Conservation (phyloP, 257 asterid genomes). For the Solanum ossicruentum region DNA sequence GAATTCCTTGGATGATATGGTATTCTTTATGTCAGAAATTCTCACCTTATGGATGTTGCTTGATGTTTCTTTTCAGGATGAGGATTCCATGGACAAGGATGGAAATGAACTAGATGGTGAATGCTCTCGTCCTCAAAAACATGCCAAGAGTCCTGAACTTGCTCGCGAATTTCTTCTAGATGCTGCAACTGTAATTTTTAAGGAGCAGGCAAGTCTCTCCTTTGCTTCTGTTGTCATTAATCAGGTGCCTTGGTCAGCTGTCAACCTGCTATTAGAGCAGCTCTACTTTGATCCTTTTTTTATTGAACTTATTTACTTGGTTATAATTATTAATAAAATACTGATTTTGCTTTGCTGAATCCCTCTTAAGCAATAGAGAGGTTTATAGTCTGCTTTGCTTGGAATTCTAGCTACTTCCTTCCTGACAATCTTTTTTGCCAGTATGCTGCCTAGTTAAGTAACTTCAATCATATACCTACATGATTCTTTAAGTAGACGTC, state of each 20-base stretch:
- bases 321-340: neutral
- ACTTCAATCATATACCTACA: neutral
- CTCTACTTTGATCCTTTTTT: neutral
- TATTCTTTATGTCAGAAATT: neutral
- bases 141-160: slow-evolving; percentile 99
- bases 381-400: neutral
- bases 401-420: neutral
- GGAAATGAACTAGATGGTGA: slow-evolving; percentile 88
- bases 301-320: neutral
- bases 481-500: neutral
- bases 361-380: neutral
- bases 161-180: slow-evolving; percentile 99
- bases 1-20: neutral
- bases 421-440: neutral
- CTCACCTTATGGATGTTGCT: neutral
- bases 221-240: neutral
- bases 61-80: slow-evolving; percentile 48
- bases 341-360: neutral
- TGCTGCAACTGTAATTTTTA: slow-evolving; percentile 96
- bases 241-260: neutral
- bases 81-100: slow-evolving; percentile 96
- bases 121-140: slow-evolving; percentile 98
- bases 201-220: slow-evolving; percentile 75
- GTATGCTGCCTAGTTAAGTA: neutral
- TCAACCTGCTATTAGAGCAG: neutral